These are phyloP conservation scores for Blastobotrys arbuscula DNA, from an alignment of 1,139 yeast species.

Conservation along the genomic window DNA sequence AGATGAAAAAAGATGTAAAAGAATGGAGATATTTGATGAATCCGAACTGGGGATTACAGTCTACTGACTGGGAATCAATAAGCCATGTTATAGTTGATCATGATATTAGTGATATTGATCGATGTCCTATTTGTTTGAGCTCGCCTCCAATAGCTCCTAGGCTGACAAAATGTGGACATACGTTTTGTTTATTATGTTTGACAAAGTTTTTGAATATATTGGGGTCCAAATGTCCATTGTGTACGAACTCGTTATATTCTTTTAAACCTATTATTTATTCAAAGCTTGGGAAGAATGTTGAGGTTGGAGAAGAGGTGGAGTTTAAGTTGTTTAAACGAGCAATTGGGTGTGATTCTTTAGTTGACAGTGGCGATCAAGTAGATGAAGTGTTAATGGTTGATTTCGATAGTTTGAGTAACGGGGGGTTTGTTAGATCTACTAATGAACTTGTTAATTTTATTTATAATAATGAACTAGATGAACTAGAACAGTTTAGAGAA, in stretches of 20 bases:
- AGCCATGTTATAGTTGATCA: constrained; percentile 15
- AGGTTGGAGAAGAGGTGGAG: constrained; percentile 9
- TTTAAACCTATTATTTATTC: constrained; percentile 15
- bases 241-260: constrained; percentile 13
- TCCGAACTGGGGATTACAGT: constrained; percentile 1
- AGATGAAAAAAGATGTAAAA: constrained; percentile 5
- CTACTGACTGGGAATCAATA: constrained; percentile 13
- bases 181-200: constrained; percentile 17
- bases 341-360: background rate
- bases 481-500: background rate
- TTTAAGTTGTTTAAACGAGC: constrained; percentile 10
- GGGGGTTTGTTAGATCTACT: background rate
- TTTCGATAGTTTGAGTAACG: background rate
- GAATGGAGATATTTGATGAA: constrained; percentile 13
- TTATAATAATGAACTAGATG: constrained; percentile 1
- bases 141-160: constrained; percentile 19
- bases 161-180: constrained; percentile 17
- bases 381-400: background rate
- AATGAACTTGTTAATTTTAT: background rate
- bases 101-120: constrained; percentile 16
- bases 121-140: constrained; percentile 19
- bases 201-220: constrained; percentile 9
- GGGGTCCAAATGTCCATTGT: constrained; percentile 16
- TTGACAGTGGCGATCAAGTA: background rate
- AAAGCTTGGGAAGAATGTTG: background rate